Conservation (phyloP, 306 rosid genomes). For the Datisca glomerata region DNA sequence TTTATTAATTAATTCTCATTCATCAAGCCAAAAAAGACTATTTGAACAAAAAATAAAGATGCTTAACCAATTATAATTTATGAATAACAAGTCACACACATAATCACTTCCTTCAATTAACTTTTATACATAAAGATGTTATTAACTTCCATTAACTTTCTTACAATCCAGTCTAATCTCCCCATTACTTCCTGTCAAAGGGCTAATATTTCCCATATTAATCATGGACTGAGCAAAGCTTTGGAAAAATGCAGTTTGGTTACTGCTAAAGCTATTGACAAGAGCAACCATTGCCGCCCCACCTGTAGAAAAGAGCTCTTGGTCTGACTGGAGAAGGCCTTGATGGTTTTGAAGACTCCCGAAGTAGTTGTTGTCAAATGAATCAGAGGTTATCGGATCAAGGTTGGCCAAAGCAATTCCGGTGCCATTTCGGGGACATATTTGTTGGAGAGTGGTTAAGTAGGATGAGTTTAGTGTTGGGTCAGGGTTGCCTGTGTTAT, state of each 20-base stretch:
- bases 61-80: too few relatives aligned
- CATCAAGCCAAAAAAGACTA: too few relatives aligned
- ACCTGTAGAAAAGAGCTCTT: constrained; percentile 8
- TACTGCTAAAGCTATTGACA: background rate
- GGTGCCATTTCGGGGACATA: constrained; percentile 6
- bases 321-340: background rate
- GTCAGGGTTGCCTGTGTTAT: constrained; percentile 30
- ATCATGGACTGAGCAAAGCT: constrained; percentile 56
- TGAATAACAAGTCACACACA: background rate
- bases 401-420: background rate
- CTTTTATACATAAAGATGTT: background rate
- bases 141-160: background rate
- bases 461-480: constrained; percentile 44
- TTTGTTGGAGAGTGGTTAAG: constrained; percentile 33
- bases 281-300: background rate
- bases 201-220: constrained; percentile 64
- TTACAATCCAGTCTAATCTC: background rate
- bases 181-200: constrained; percentile 34
- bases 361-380: constrained; percentile 57
- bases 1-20: too few relatives aligned
- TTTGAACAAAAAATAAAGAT: too few relatives aligned
- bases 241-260: background rate
- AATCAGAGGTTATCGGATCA: background rate
- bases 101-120: background rate
- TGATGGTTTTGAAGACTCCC: constrained; percentile 6